Evolutionary conservation across 2,329 filamentous ascomycete species (phyloP), one percentile per base, ranked within the genome.

Genomic region (Chaetomiaceae sp.): DNA sequence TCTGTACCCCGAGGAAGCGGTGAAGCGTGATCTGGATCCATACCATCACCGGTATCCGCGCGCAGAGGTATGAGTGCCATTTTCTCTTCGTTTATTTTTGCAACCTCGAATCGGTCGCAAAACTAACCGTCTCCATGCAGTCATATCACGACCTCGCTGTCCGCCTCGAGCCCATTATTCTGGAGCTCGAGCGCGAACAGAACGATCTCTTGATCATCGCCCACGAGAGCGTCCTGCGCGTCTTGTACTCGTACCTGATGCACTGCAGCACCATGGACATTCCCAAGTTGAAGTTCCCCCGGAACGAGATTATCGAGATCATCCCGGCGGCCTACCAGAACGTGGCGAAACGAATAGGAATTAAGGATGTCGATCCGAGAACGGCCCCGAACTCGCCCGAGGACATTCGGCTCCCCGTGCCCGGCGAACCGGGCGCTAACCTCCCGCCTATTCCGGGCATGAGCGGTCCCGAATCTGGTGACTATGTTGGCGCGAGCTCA

Each of bases 141-240:
- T 97, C 92, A 8, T 99, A 99, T 69, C 93, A 99, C 66, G 93
- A 99, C 65, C 83, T 99, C 38, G 93, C 93, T n/a, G 93, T 99
- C 53, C 88, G 93, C 19, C 82, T 99, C 41, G 93, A 99, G 67
- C 95, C 93, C 35, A 96, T 99, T 63, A 99, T 99, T 64, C 81
- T 99, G 25, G 93, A 99, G 67, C 80, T 99, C 13, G 93, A 99
- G 73, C 85, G 93, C 38, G 93, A 99, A 71, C 89, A 96, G 62
- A 95, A 95, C 59, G 93, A 99, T 66, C 78, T 99, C n/a, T 79
- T 99, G 47, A 96, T 99, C 65, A 96, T 99, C 60, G 93, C 93
- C 0, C 93, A 99, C 68, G 93, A 99, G 68, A 95, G 89, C 45
- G 93, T 99, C n/a, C 78, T 99, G 41, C 87, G 93, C 38, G 93